phyloP scores from a whole-genome alignment of 2,329 filamentous ascomycete species.

The Aspergillus pseudoviridinutans region DNA sequence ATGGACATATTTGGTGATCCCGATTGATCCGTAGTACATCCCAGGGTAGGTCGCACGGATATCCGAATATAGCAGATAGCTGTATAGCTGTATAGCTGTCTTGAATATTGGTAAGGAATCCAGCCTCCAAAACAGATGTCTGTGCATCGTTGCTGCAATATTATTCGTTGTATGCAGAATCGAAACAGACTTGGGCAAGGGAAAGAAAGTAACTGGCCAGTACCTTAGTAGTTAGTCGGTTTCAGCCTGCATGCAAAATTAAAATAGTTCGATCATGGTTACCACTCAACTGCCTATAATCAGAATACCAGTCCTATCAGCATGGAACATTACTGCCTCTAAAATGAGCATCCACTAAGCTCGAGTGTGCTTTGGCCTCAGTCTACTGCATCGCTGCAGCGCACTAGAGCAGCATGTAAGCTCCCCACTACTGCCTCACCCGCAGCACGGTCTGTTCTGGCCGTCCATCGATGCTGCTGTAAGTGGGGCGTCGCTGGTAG shows the following conservation, averaged over 20 bases:
- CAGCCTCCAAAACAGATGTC: not conserved
- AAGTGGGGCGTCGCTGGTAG: constrained; percentile 3
- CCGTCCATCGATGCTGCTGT: not conserved
- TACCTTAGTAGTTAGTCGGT: not conserved
- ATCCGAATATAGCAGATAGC: not conserved
- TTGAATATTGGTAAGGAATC: not conserved
- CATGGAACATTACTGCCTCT: constrained; percentile 1
- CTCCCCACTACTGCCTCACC: constrained; percentile 6
- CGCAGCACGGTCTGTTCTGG: constrained; percentile 10
- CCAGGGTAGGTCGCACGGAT: not conserved
- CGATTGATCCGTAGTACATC: constrained; percentile 4
- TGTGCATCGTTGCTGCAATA: not conserved
- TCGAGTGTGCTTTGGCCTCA: constrained; percentile 10
- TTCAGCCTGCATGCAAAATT: not conserved
- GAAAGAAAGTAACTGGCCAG: too few relatives aligned
- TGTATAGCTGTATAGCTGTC: too few relatives aligned
- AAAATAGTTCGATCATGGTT: not conserved
- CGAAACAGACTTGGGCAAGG: not conserved
- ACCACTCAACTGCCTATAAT: not conserved
- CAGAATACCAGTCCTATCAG: not conserved
- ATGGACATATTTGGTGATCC: not conserved
- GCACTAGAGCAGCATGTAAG: constrained; percentile 9
- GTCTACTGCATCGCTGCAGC: constrained; percentile 6
- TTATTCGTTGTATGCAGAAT: not conserved
- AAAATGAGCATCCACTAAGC: not conserved